A percentile compares a stretch with the other conserved stretches of the same genome.
Evolutionary conservation across 345 rosid species (phyloP).

Genomic region (Pistacia integerrima): DNA sequence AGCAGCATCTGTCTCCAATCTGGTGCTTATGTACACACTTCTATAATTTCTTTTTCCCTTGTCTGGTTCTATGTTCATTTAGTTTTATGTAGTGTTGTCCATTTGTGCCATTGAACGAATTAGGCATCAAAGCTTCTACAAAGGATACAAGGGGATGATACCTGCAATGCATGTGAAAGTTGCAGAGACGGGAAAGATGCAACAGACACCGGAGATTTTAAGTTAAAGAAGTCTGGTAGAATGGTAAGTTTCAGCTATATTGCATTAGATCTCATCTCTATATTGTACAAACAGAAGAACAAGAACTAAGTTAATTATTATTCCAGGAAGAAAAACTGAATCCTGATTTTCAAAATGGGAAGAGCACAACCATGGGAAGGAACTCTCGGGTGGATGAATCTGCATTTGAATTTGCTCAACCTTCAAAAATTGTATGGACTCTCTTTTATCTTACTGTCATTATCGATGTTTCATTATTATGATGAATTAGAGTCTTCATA

Average conservation of each 20-base stretch:
- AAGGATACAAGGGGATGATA: constrained; percentile 45
- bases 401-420: constrained; percentile 20
- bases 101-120: constrained; percentile 21
- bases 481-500: neutral
- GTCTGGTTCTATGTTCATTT: constrained; percentile 12
- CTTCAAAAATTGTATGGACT: constrained; percentile 34
- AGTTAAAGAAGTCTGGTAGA: constrained; percentile 46
- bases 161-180: constrained; percentile 24
- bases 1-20: constrained; percentile 71
- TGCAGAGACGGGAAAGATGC: constrained; percentile 39
- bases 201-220: constrained; percentile 31
- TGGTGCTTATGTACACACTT: constrained; percentile 56
- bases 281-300: neutral
- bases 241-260: constrained; percentile 44
- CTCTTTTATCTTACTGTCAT: constrained; percentile 7
- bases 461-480: neutral
- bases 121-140: constrained; percentile 62
- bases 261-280: neutral
- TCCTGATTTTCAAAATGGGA: constrained; percentile 16
- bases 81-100: constrained; percentile 18
- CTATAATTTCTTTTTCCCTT: neutral
- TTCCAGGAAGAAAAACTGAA: constrained; percentile 24
- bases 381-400: constrained; percentile 24
- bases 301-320: constrained; percentile 2
- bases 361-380: constrained; percentile 17